phyloP scores from a whole-genome alignment of 495 filamentous ascomycete species.

The Coniosporium apollinis region DNA sequence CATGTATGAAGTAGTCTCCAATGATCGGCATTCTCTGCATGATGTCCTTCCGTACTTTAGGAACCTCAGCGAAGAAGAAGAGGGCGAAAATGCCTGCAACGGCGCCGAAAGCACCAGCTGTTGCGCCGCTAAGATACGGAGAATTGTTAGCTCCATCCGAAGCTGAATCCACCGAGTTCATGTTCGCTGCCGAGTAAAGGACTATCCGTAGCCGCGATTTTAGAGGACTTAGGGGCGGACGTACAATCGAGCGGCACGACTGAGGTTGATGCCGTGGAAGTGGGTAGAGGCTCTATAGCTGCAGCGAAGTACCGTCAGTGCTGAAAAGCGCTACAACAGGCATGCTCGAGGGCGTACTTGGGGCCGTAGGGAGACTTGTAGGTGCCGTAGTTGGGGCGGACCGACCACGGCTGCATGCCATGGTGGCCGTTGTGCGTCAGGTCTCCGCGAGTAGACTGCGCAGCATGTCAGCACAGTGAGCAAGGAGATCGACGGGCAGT shows the following conservation, averaged over 20 bases:
- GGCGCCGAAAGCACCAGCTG: slow-evolving; percentile 41
- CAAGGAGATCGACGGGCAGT: no score
- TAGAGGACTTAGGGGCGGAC: not conserved
- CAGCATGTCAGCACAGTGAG: no score
- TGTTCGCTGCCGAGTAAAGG: no score
- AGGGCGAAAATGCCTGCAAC: slow-evolving; percentile 45
- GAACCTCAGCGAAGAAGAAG: slow-evolving; percentile 56
- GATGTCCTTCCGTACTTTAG: slow-evolving; percentile 50
- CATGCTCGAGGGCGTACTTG: slow-evolving; percentile 14
- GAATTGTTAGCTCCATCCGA: no score
- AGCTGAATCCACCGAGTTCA: no score
- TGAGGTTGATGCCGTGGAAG: slow-evolving; percentile 9
- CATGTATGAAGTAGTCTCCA: slow-evolving; percentile 38
- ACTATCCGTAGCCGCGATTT: no score
- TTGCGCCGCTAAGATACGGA: slow-evolving; percentile 5
- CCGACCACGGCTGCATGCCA: slow-evolving; percentile 13
- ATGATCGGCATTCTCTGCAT: slow-evolving; percentile 40
- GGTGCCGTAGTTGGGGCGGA: slow-evolving; percentile 13
- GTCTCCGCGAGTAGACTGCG: no score
- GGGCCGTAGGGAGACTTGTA: slow-evolving; percentile 17
- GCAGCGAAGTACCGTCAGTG: not conserved
- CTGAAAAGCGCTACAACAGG: no score
- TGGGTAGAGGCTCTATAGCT: slow-evolving; percentile 11
- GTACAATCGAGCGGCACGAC: slow-evolving; percentile 4
- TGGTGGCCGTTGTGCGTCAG: no score